These are phyloP conservation scores for Saturnispora saitoi DNA, from an alignment of 805 yeast species.

Conservation along the genomic window DNA sequence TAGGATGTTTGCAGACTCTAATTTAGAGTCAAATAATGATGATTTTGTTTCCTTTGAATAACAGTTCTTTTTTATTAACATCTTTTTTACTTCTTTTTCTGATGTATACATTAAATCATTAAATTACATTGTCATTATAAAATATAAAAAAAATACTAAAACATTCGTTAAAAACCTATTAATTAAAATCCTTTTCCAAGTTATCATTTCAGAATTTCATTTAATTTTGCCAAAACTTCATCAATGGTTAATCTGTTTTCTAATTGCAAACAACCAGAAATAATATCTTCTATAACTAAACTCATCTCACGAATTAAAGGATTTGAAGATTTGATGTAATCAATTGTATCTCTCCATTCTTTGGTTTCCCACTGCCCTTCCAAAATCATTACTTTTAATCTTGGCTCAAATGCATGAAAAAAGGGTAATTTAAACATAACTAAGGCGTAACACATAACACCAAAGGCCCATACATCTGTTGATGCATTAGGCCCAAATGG, in stretches of 20 bases:
- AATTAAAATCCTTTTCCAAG: not conserved
- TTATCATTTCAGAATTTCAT: not conserved
- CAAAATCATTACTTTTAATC: conserved; percentile 62
- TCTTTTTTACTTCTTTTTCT: not conserved
- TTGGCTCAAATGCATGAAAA: conserved; percentile 74
- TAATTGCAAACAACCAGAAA: conserved; percentile 5
- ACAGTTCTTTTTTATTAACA: not conserved
- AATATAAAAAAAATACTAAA: not conserved
- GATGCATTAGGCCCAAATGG: conserved; percentile 53
- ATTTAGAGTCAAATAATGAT: not conserved
- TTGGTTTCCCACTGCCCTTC: conserved; percentile 38
- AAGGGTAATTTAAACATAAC: conserved; percentile 71
- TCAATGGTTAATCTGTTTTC: conserved; percentile 5
- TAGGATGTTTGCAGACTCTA: conserved; percentile 8
- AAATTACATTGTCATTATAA: not conserved
- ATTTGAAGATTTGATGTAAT: not conserved
- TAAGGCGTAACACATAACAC: conserved; percentile 69
- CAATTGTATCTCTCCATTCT: conserved; percentile 8
- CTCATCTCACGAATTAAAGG: not conserved
- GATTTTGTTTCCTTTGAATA: not conserved
- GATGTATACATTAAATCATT: not conserved
- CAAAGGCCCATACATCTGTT: conserved; percentile 89
- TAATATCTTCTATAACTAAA: not conserved
- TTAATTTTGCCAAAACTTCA: conserved; percentile 3
- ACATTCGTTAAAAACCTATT: too few species aligned